Conservation (phyloP, 176 grass and related monocot genomes). For the Triticum dicoccoides region DNA sequence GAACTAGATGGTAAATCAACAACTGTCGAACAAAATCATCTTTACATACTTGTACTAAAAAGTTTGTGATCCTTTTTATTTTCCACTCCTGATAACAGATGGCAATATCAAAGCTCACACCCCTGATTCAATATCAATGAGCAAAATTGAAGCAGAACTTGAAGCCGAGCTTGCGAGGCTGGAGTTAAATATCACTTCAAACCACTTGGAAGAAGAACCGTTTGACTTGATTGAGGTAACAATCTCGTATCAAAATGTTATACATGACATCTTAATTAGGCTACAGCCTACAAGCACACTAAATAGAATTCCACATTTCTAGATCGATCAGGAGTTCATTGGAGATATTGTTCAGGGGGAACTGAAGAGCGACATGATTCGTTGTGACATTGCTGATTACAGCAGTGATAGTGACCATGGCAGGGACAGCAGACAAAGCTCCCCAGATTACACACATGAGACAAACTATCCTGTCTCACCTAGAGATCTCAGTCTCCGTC, state of each 20-base stretch:
- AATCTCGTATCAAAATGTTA: conserved; percentile 12
- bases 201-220: conserved; percentile 39
- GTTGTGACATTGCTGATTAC: conserved; percentile 24
- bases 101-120: conserved; percentile 15
- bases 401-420: conserved; percentile 43
- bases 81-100: conserved; percentile 33
- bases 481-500: conserved; percentile 72
- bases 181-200: conserved; percentile 71
- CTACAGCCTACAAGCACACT: neutral
- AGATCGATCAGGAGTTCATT: conserved; percentile 65
- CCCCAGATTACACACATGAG: conserved; percentile 39
- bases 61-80: neutral
- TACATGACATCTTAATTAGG: conserved; percentile 11
- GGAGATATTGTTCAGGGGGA: conserved; percentile 70
- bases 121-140: conserved; percentile 56
- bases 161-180: conserved; percentile 85
- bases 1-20: conserved; percentile 29
- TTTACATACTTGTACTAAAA: conserved; percentile 9
- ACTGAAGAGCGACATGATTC: conserved; percentile 57
- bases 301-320: conserved; percentile 25
- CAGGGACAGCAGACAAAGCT: conserved; percentile 50
- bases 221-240: conserved; percentile 57
- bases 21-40: neutral
- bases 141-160: conserved; percentile 93
- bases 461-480: conserved; percentile 72